Evolutionary conservation across 176 grass and related monocot genomes (phyloP), one percentile per base, ranked within the genome.

Genomic region (Rhynchospora tenuis): DNA sequence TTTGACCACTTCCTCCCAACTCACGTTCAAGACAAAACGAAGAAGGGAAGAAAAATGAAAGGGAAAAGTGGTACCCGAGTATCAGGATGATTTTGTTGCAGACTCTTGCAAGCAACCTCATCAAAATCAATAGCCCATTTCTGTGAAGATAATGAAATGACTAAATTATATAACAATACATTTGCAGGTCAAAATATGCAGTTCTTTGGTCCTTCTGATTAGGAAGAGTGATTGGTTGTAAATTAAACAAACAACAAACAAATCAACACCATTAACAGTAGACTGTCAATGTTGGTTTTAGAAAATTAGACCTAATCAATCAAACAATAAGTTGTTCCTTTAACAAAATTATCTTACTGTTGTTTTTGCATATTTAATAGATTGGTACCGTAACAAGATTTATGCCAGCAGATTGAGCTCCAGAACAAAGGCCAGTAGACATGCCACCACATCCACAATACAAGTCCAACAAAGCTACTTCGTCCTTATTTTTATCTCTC

Each of bases 401-500:
- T 72, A 91, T 84, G 83, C 86, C 87, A 52, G 90, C 95, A 74
- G 54, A 43, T 59, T 24, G 79, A 93, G 95, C 92, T 43, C 95
- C 92, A 84, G 91, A 72, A 85, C 85, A 90, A 90, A 98, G 95
- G 59, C 95, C 90, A 91, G 87, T 94, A 84, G 95, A 98, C 95
- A 98, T 94, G 84, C 95, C 95, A 64, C 92, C 95, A 84, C 90
- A 98, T 78, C 92, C 95, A 85, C 87, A 93, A 78, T 91, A 98
- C 0, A 98, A 81, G 86, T 98, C 95, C 88, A 98, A 90, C 64
- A 98, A 80, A 87, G 83, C 67, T 58, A 98, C 86, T 47, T 94
- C 92, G 57, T 84, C 86, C 52, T 88, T 57, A 80, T 78, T 83
- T 82, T 76, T 62, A 58, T 86, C 73, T 7, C 24, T 11, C 65